Evolutionary conservation across 1,284 basidiomycete genomes (phyloP), one percentile per base, ranked within the genome.

Genomic region (Cryptococcus sp.): DNA sequence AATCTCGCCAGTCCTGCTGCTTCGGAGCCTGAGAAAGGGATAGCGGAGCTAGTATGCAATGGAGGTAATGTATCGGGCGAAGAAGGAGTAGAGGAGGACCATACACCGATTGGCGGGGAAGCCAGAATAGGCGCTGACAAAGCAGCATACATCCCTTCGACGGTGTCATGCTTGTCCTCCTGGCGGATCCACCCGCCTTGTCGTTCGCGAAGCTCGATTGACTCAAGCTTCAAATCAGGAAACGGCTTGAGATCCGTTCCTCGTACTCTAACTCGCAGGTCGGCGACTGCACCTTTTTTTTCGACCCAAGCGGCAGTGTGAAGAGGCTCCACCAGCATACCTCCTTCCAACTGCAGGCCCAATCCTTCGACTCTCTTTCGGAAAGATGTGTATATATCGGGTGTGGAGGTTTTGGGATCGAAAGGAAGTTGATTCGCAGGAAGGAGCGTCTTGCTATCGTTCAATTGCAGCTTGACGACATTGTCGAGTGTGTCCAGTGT

Each of bases 311-410:
- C 53, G 15, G 73, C 65, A 2, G 69, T 69, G 8, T 69, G 53
- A 3, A 73, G 52, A 6, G 71, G 68, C 37, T 64, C 50, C 1
- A 68, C 63, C 23, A 77, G 51, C 75, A 82, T 79, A 29, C 72
- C 69, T 11, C 72, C 63, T 11, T 61, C 73, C 66, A 81, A 73
- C 11, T 68, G 64, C 6, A 76, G 52, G 0, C 77, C 79, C 8
- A 80, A 64, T 3, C 69, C 76, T 58, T 83, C 82, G 37, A 82
- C 78, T 40, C 72, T 70, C 60, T 81, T 81, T 19, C 82, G 67
- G 68, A 82, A 83, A 3, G 73, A 73, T 0, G 82, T 82, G 54
- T 81, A 83, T 39, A 82, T 78, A 61, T 82, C 80, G 3, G 81
- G 81, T 5, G 77, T 80, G 22, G 80, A 60, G 7, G 57, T 64